These are phyloP conservation scores for Danielia oregonensis DNA, from an alignment of 805 yeast species.

Conservation along the genomic window DNA sequence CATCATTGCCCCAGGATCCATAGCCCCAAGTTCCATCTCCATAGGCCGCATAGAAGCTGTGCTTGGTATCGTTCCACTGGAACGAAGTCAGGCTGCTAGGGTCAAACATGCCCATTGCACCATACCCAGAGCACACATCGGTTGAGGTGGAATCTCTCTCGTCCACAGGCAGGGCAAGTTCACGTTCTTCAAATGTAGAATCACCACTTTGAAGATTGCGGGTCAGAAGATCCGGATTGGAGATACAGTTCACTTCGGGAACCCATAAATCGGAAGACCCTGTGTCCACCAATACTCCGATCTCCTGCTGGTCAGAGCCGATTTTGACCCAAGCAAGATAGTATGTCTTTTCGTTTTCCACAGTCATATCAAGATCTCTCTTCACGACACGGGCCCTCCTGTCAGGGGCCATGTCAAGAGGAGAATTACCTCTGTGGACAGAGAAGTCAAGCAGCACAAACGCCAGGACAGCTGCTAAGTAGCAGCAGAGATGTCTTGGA, in stretches of 20 bases:
- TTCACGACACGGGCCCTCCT: not conserved
- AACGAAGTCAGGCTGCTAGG: not conserved
- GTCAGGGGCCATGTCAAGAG: not conserved
- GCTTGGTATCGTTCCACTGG: not conserved
- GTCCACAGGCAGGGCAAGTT: not conserved
- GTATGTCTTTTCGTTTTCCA: conserved; percentile 1
- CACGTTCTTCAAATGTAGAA: not conserved
- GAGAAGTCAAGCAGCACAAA: not conserved
- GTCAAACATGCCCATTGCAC: not conserved
- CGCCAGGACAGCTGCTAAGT: not conserved
- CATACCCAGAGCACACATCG: not conserved
- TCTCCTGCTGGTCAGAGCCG: conserved; percentile 25
- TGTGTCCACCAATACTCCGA: conserved; percentile 32
- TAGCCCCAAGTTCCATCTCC: conserved; percentile 1
- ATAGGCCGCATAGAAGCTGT: conserved; percentile 1
- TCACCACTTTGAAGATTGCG: not conserved
- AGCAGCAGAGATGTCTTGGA: no score
- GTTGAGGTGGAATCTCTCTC: not conserved
- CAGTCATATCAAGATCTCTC: not conserved
- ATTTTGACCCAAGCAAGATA: conserved; percentile 5
- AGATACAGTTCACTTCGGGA: not conserved
- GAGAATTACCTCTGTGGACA: not conserved
- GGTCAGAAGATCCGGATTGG: not conserved
- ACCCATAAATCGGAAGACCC: conserved; percentile 41
- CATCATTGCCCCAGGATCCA: conserved; percentile 4